phyloP scores from a whole-genome alignment of 768 basidiomycete species.

The Boletus reticulatus region DNA sequence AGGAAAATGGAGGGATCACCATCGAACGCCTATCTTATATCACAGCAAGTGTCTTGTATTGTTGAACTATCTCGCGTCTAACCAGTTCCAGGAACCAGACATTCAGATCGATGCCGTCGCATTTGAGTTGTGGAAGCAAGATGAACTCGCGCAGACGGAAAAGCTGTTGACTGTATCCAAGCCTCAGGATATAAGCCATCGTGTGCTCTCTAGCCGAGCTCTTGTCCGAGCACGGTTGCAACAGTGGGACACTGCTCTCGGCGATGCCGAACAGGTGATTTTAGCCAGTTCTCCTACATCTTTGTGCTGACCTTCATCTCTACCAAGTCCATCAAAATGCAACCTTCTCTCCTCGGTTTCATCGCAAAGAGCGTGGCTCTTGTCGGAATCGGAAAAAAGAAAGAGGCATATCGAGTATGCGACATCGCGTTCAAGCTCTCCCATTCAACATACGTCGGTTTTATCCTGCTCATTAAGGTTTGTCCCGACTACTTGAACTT shows the following conservation, averaged over 20 bases:
- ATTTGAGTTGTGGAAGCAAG: neutral
- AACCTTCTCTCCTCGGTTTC: neutral
- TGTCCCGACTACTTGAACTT: neutral
- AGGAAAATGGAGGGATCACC: neutral
- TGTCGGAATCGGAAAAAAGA: neutral
- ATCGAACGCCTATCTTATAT: neutral
- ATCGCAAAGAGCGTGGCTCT: conserved; percentile 6
- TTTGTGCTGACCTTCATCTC: neutral
- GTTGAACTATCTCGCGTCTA: neutral
- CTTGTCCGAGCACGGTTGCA: conserved; percentile 2
- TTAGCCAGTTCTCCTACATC: neutral
- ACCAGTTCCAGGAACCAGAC: neutral
- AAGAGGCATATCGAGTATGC: neutral
- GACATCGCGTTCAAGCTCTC: conserved; percentile 4
- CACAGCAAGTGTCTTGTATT: neutral
- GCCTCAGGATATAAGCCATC: neutral
- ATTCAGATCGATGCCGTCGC: neutral
- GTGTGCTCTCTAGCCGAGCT: conserved; percentile 1
- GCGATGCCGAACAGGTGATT: conserved; percentile 1
- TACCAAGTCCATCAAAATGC: neutral
- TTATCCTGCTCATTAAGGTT: conserved; percentile 8
- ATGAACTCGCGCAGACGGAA: neutral
- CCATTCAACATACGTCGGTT: neutral
- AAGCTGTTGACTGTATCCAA: neutral
- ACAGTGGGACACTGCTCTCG: conserved; percentile 1